Conservation (phyloP, 1,284 basidiomycete species). For the Mycosarcoma mackinlayi region DNA sequence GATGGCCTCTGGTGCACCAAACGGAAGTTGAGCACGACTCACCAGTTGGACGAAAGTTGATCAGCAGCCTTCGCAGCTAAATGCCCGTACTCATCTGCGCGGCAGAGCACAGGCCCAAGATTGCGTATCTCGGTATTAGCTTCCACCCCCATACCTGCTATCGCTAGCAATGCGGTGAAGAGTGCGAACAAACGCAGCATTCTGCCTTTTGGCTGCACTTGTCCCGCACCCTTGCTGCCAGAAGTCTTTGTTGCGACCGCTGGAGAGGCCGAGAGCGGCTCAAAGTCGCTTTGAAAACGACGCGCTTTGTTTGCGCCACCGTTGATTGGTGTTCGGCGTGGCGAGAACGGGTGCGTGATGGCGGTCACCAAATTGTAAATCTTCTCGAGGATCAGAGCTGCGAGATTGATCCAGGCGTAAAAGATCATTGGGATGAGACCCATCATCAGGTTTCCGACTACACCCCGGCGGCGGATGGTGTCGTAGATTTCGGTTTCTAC, state of each 20-base stretch:
- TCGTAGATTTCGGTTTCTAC: slow-evolving; percentile 76
- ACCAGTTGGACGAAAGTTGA: slow-evolving; percentile 43
- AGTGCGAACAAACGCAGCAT: slow-evolving; percentile 47
- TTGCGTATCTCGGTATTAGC: slow-evolving; percentile 54
- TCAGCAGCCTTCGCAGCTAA: slow-evolving; percentile 50
- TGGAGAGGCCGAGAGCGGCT: slow-evolving; percentile 4
- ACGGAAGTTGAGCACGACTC: slow-evolving; percentile 5
- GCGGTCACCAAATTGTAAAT: slow-evolving; percentile 3
- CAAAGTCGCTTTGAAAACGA: slow-evolving; percentile 38
- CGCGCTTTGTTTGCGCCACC: no score
- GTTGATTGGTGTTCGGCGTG: no score
- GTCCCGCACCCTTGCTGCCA: not conserved
- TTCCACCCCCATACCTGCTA: slow-evolving; percentile 16
- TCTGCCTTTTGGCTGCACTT: slow-evolving; percentile 3
- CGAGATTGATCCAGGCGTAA: slow-evolving; percentile 69
- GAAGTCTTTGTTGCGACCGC: not conserved
- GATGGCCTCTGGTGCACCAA: not conserved
- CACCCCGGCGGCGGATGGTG: slow-evolving; percentile 74
- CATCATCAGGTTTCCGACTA: slow-evolving; percentile 75
- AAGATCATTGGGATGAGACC: slow-evolving; percentile 70
- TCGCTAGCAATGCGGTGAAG: slow-evolving; percentile 18
- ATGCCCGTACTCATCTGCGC: slow-evolving; percentile 54
- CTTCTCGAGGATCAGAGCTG: slow-evolving; percentile 64
- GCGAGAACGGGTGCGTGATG: slow-evolving; percentile 12
- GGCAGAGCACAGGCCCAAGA: slow-evolving; percentile 49